phyloP scores from a whole-genome alignment of 176 grass and related monocot genomes.

The Bolboschoenus planiculmis region DNA sequence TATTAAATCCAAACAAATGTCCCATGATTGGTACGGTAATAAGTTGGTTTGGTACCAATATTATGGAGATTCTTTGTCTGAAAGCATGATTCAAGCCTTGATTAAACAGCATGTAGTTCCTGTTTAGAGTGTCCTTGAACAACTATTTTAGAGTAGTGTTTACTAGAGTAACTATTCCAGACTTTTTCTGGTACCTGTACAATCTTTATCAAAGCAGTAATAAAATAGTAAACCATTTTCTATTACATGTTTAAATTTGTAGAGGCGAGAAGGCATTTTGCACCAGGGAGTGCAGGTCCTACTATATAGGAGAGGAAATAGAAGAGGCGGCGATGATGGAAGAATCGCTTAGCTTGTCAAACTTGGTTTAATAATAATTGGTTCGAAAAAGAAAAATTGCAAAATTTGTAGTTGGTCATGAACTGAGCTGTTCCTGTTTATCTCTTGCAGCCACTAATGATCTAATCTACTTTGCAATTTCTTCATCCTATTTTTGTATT shows the following conservation, averaged over 20 bases:
- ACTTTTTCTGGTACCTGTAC: neutral
- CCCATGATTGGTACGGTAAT: neutral
- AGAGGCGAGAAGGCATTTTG: slow-evolving; percentile 89
- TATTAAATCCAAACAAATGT: neutral
- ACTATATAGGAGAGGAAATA: slow-evolving; percentile 52
- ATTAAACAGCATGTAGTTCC: neutral
- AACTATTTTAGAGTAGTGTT: neutral
- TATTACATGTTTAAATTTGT: neutral
- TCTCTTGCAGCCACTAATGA: slow-evolving; percentile 74
- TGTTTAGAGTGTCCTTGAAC: neutral
- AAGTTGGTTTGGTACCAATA: neutral
- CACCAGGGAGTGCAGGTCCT: slow-evolving; percentile 66
- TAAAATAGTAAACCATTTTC: neutral
- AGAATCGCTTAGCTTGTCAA: slow-evolving; percentile 4
- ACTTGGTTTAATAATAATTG: slow-evolving; percentile 32
- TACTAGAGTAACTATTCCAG: neutral
- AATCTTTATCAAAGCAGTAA: neutral
- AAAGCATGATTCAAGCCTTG: neutral
- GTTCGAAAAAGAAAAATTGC: slow-evolving; percentile 8
- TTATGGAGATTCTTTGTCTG: neutral
- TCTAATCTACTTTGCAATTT: slow-evolving; percentile 32
- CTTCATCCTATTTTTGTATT: slow-evolving; percentile 28
- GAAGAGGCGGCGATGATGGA: slow-evolving; percentile 29
- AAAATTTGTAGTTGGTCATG: slow-evolving; percentile 9
- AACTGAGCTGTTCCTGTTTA: slow-evolving; percentile 77